These are phyloP conservation scores for Saposhnikovia divaricata DNA, from an alignment of 129 eudicot genomes.

Conservation along the genomic window DNA sequence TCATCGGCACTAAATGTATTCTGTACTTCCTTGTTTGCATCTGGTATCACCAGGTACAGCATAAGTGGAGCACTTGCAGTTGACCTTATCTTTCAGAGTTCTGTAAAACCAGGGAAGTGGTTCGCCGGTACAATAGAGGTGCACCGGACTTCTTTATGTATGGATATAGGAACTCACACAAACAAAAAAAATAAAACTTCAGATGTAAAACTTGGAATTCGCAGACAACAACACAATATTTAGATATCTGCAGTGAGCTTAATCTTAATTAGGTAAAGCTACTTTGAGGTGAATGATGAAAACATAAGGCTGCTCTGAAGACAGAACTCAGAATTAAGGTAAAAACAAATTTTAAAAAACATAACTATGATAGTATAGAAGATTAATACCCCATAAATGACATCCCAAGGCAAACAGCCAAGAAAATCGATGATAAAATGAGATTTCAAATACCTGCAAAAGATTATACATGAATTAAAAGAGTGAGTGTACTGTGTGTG, in stretches of 20 bases:
- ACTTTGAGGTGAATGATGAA: not conserved
- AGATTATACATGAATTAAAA: not conserved
- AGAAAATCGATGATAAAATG: slow-evolving; percentile 69
- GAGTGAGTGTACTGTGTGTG: not conserved
- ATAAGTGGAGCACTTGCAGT: not conserved
- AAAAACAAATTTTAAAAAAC: not conserved
- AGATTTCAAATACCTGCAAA: slow-evolving; percentile 72
- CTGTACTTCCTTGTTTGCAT: not conserved
- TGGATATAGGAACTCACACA: not conserved
- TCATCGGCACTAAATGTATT: no score
- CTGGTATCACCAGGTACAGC: not conserved
- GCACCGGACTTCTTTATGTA: not conserved
- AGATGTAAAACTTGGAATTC: not conserved
- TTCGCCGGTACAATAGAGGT: not conserved
- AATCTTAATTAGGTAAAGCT: not conserved
- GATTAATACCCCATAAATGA: slow-evolving; percentile 54
- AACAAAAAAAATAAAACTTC: not conserved
- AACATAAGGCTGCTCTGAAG: not conserved
- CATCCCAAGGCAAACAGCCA: slow-evolving; percentile 91
- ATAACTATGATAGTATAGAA: not conserved
- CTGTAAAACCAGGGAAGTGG: not conserved
- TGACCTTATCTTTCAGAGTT: not conserved
- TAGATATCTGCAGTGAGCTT: not conserved
- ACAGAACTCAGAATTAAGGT: not conserved
- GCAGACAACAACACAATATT: not conserved